phyloP scores from a whole-genome alignment of 768 basidiomycete species.

The Suillus spraguei region DNA sequence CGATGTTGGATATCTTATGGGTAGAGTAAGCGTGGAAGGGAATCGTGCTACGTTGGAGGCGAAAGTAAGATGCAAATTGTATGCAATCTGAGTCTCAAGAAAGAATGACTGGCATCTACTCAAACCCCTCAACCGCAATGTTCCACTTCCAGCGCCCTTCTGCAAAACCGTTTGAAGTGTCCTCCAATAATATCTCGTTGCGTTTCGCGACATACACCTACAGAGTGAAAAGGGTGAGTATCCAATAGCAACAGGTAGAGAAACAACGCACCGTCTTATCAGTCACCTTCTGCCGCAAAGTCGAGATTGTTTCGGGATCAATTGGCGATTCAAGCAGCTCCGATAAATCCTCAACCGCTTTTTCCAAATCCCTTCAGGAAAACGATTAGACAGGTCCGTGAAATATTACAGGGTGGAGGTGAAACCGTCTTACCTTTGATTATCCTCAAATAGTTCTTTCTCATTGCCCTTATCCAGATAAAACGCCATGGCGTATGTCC shows the following conservation, averaged over 20 bases:
- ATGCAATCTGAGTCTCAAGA: not conserved
- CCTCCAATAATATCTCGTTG: conserved; percentile 93
- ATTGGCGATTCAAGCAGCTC: conserved; percentile 92
- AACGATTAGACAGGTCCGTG: not conserved
- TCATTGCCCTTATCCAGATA: conserved; percentile 88
- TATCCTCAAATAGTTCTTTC: conserved; percentile 97
- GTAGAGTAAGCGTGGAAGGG: conserved; percentile 6
- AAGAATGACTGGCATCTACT: conserved; percentile 32
- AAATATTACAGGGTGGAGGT: not conserved
- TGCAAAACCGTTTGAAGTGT: conserved; percentile 87
- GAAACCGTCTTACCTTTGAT: conserved; percentile 67
- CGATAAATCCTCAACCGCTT: conserved; percentile 92
- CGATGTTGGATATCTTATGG: not conserved
- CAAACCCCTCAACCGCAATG: conserved; percentile 68
- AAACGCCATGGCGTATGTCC: conserved; percentile 99
- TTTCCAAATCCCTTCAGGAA: conserved; percentile 78
- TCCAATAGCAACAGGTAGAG: not conserved
- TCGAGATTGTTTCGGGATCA: conserved; percentile 80
- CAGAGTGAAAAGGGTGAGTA: conserved; percentile 3
- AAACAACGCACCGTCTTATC: conserved; percentile 79
- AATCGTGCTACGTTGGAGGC: conserved; percentile 2
- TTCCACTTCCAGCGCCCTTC: conserved; percentile 91
- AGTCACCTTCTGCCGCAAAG: conserved; percentile 88
- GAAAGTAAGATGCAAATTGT: not conserved
- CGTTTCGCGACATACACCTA: conserved; percentile 96